These are phyloP conservation scores for Curvularia lunata DNA, from an alignment of 2,329 filamentous ascomycete species.

Conservation along the genomic window DNA sequence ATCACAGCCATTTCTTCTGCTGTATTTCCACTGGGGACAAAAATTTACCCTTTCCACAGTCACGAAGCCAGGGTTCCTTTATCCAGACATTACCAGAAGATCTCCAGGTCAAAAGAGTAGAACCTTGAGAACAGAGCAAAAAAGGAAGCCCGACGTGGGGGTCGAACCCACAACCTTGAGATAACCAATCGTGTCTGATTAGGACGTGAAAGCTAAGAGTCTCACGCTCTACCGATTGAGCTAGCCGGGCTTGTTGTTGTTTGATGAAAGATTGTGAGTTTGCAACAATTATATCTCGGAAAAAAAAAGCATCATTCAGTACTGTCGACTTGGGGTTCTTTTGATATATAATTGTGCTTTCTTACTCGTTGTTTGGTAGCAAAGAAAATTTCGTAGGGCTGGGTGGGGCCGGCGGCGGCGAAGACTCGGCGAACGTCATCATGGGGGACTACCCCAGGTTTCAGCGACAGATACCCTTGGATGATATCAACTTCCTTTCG, in stretches of 20 bases:
- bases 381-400: constrained; percentile 8
- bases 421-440: constrained; percentile 9
- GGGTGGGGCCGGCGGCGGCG: constrained; percentile 14
- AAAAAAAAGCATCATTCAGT: fast-evolving
- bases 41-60: background rate
- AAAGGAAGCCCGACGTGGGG: constrained; percentile 21
- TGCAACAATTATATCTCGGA: background rate
- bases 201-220: constrained; percentile 42
- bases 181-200: constrained; percentile 18
- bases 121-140: background rate
- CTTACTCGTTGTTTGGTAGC: background rate
- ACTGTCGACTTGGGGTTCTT: no score
- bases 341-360: background rate
- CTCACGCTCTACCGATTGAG: constrained; percentile 53
- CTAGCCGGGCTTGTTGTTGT: constrained; percentile 15
- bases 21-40: background rate
- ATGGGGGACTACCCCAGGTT: background rate
- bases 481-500: background rate
- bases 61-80: background rate
- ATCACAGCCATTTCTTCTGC: no score
- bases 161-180: constrained; percentile 26
- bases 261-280: background rate
- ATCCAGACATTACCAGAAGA: background rate
- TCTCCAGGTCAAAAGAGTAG: background rate
- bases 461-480: background rate